Evolutionary conservation across 1,284 basidiomycete species (phyloP), one percentile per base, ranked within the genome.

Genomic region (Coniferiporia sulphurascens): DNA sequence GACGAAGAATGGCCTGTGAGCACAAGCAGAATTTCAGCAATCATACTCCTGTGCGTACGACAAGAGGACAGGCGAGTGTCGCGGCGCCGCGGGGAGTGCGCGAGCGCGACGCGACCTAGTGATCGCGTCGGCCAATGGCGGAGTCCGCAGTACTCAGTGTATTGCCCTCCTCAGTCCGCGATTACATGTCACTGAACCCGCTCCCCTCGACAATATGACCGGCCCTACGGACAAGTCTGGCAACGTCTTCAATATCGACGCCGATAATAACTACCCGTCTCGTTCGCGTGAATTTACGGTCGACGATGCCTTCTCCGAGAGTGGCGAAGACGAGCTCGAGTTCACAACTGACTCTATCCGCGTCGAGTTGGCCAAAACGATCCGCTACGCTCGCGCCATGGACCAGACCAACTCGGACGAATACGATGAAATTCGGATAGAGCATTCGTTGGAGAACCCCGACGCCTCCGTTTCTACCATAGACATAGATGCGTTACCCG

Each of bases 1-100:
- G 91, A 89, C 0, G 92, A 94, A 0, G 83, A 78, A 74, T 95
- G 91, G 43, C 92, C 93, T 1, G 87, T 84, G 50, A 95, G 85
- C 53, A 93, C 79, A 56, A 93, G 82, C 48, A 95, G 81, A 53
- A 94, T 76, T 73, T 95, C 93, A 64, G 91, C 86, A 63, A 95
- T 90, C 91, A 94, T 85, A 62, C 52, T 48, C 27, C 19, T 35
- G 41, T 13, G 17, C 45, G 32, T 48, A 45, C 45, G 57, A 53
- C 12, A 48, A 3, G 54, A 58, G 27, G 58, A 19, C 27, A 5
- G 27, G 27, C 27, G 27, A 27, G 27, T 27, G 27, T 27, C 27
- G 27, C 27, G n/a, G n/a, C n/a, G n/a, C n/a, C n/a, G 61, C 63
- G 17, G 56, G 58, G 19, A 54, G 35, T 21, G 36, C 34, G 52